These are phyloP conservation scores for Mycocentrospora acerina DNA, from an alignment of 2,329 filamentous ascomycete species.

Conservation along the genomic window DNA sequence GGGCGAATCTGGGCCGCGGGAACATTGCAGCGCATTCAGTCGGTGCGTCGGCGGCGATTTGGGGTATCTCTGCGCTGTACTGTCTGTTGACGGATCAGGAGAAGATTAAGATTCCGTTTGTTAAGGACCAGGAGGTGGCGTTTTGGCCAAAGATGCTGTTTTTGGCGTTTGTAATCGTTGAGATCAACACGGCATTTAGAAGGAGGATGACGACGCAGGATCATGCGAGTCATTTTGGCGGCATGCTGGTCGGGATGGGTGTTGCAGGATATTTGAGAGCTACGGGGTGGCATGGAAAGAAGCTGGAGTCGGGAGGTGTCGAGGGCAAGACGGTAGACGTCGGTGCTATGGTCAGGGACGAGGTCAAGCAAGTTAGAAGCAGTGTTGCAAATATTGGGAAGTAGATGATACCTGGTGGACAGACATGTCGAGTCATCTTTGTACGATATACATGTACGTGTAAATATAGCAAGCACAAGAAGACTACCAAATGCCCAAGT, in stretches of 20 bases:
- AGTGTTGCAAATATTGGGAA: constrained; percentile 32
- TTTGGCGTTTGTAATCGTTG: constrained; percentile 24
- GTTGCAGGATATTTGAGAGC: constrained; percentile 31
- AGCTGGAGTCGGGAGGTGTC: neutral
- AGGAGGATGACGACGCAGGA: constrained; percentile 22
- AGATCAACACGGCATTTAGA: constrained; percentile 21
- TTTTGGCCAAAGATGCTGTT: constrained; percentile 38
- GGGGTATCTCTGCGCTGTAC: constrained; percentile 34
- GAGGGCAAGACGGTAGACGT: constrained; percentile 26
- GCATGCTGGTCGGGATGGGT: constrained; percentile 26
- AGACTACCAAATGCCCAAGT: constrained; percentile 44
- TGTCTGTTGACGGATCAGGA: constrained; percentile 36
- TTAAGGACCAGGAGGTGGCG: constrained; percentile 25
- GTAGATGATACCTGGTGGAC: neutral
- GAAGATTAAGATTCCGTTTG: constrained; percentile 31
- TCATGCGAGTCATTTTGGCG: constrained; percentile 42
- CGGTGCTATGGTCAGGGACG: constrained; percentile 24
- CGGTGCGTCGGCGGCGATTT: constrained; percentile 38
- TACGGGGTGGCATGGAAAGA: constrained; percentile 25
- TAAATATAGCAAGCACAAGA: constrained; percentile 29
- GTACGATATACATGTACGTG: constrained; percentile 2
- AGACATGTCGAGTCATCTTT: too few species aligned
- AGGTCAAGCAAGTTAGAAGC: constrained; percentile 38
- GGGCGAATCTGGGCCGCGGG: constrained; percentile 35
- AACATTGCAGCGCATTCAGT: constrained; percentile 30